Evolutionary conservation across 768 basidiomycete genomes (phyloP).

Genomic region (Lentinus brumalis): DNA sequence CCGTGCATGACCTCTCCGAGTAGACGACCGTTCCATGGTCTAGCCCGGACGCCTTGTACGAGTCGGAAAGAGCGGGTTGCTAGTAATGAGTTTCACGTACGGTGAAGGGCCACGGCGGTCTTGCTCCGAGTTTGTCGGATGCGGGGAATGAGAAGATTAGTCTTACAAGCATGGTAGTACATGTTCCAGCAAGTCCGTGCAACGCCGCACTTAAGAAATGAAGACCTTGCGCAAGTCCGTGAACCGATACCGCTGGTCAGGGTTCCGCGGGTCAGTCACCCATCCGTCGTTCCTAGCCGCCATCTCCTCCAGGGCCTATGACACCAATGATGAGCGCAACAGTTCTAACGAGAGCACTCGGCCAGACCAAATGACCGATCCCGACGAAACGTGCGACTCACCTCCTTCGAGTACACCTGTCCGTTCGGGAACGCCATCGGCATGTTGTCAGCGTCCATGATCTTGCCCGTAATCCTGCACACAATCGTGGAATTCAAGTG

Average conservation of each 20-base stretch:
- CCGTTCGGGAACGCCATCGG: conserved; percentile 87
- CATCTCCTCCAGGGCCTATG: conserved; percentile 85
- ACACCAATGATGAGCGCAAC: conserved; percentile 19
- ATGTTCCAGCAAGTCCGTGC: neutral
- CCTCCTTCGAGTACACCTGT: conserved; percentile 92
- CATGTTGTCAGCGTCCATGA: conserved; percentile 94
- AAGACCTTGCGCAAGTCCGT: conserved; percentile 81
- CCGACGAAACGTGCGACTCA: conserved; percentile 36
- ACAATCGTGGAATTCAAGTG: conserved; percentile 96
- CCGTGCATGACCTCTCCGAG: too few relatives aligned
- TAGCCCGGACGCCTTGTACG: too few relatives aligned
- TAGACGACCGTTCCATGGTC: too few relatives aligned
- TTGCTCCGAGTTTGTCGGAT: neutral
- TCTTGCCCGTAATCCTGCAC: conserved; percentile 85
- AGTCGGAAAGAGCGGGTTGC: too few relatives aligned
- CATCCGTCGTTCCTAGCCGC: conserved; percentile 73
- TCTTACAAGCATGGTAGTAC: conserved; percentile 1
- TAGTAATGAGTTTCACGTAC: too few relatives aligned
- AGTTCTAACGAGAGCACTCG: neutral
- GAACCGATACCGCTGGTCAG: conserved; percentile 65
- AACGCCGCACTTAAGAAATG: conserved; percentile 60
- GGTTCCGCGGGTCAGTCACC: conserved; percentile 79
- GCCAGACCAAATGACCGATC: conserved; percentile 3
- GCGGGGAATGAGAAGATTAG: too few relatives aligned
- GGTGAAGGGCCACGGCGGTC: too few relatives aligned